Evolutionary conservation across 352 stramenopile genomes (phyloP), one percentile per base, ranked within the genome.

Genomic region (Salisapilia sapeloensis): DNA sequence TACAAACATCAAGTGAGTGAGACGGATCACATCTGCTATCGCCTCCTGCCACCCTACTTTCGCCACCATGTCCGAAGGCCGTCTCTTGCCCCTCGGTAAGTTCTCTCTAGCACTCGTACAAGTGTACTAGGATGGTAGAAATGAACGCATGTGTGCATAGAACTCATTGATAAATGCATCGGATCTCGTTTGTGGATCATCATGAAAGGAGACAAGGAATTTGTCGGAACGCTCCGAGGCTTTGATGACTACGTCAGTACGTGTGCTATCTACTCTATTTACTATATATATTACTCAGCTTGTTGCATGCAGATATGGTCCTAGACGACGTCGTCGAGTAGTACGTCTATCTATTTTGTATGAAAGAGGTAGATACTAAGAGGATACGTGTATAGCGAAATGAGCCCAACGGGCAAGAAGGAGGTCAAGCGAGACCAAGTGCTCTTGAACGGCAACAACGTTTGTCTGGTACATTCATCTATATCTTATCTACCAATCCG

Each of bases 111-210:
- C n/a, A n/a, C n/a, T 29, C 4, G 0, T 24, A 25, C 21, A 24
- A 35, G 26, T 11, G 13, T 21, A 8, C 4, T 16, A 15, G 28
- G 40, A 26, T 34, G 6, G 14, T 20, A 3, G 14, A 4, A 17
- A 11, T 23, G 21, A 18, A 3, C 3, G 16, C 5, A 2, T 4
- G 1, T 35, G 7, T 5, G 7, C 12, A 20, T 37, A 92, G 95
- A 98, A 67, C 63, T 99, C 19, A 98, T 99, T 42, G 95, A 99
- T 67, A 98, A 98, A 55, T 98, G 94, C 56, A 98, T 99, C 44
- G 95, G 94, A 31, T 97, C 87, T 11, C 77, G 85, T 37, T 84
- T 99, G 31, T 99, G 94, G 94, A 97, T 99, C 48, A 90, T 99
- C 49, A 98, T 99, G 92, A 96, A 98, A 55, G 93, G 92, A 26